Evolutionary conservation across 1,139 yeast genomes (phyloP), one percentile per base, ranked within the genome.

Genomic region (Taphrina sp.): DNA sequence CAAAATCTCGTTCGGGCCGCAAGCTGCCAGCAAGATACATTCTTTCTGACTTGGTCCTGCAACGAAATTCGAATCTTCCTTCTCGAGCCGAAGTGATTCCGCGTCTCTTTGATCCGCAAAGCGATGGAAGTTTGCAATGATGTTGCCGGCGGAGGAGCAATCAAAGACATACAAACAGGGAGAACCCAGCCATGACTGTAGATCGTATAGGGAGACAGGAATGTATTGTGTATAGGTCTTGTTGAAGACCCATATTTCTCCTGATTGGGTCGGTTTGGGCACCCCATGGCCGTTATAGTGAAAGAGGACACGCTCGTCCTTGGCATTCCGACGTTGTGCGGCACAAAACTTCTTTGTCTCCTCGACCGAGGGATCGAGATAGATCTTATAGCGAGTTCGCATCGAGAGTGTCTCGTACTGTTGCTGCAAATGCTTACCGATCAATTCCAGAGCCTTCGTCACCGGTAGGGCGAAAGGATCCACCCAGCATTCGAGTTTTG

Each of bases 201-300:
- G 74, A 66, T 94, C 98, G 67, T 87, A 89, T 20, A 92, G 72
- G 3, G 96, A 86, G 1, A 92, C 94, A 0, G 99, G 99, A 60
- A 92, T 92, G 67, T 92, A 92, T 70, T 92, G 98, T 1, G 98
- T 92, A 68, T 90, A 94, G 0, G 96, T 96, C 63, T 96, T 75
- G 69, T 92, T 92, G 72, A 92, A 92, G 14, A 94, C 97, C 99
- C 99, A 92, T 20, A 92, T 88, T 67, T 92, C 99, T n/a, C 99
- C 99, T 55, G 90, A 82, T 26, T 89, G 81, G 0, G 98, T 94
- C 0, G 99, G 98, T 63, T 89, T 89, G 0, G 99, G 99, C 1
- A 92, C 99, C 16, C 99, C 99, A 67, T 92, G 99, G 2, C 99
- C 99, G 65, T 92, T 92, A 68, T 94, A 92, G 68, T 94, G 98